These are phyloP conservation scores for Thermoascus crustaceus DNA, from an alignment of 2,329 filamentous ascomycete genomes.

Conservation along the genomic window DNA sequence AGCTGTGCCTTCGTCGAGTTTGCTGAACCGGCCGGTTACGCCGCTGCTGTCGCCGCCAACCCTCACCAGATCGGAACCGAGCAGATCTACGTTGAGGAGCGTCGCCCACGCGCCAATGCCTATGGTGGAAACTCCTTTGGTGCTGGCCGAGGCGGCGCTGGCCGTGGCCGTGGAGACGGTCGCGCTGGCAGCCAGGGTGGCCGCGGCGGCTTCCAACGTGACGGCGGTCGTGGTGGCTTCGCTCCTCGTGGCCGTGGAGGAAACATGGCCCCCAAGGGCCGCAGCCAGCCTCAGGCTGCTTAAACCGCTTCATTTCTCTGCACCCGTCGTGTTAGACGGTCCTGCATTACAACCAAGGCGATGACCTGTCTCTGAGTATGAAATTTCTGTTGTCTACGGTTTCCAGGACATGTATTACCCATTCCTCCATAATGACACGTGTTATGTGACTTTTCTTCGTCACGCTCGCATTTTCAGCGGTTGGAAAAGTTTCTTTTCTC, in stretches of 20 bases:
- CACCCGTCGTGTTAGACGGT: constrained; percentile 12
- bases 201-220: constrained; percentile 62
- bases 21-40: constrained; percentile 68
- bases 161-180: constrained; percentile 59
- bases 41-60: constrained; percentile 73
- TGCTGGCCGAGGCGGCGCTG: constrained; percentile 54
- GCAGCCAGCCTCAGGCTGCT: constrained; percentile 38
- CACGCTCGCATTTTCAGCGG: constrained; percentile 35
- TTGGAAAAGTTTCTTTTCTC: constrained; percentile 33
- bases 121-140: constrained; percentile 61
- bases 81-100: constrained; percentile 79
- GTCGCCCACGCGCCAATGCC: constrained; percentile 64
- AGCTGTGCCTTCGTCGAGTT: constrained; percentile 98
- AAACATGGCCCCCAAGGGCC: constrained; percentile 42
- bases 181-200: constrained; percentile 55
- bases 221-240: constrained; percentile 61
- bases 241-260: constrained; percentile 57
- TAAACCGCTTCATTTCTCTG: constrained; percentile 19
- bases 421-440: constrained; percentile 28
- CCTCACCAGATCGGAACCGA: constrained; percentile 78
- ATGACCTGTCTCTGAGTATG: constrained; percentile 5
- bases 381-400: constrained; percentile 9
- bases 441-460: constrained; percentile 29
- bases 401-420: constrained; percentile 26
- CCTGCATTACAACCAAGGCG: constrained; percentile 16